phyloP scores from a whole-genome alignment of 2,329 filamentous ascomycete species.

The Diplodia seriata region DNA sequence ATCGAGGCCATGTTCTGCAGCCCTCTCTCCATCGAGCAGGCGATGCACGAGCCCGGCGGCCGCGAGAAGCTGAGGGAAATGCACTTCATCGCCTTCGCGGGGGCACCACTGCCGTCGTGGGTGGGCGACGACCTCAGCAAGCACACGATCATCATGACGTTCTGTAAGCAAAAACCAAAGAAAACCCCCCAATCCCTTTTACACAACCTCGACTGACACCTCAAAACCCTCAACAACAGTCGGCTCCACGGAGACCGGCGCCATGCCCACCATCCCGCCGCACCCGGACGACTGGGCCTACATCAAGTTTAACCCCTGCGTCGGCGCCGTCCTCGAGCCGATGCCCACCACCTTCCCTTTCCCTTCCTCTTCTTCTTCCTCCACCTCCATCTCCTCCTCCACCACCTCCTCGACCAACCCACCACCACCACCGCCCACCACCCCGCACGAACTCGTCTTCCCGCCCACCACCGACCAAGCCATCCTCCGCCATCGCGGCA shows the following conservation, averaged over 20 bases:
- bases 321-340: not conserved
- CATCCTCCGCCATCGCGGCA: not conserved
- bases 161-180: not conserved
- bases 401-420: too few species aligned
- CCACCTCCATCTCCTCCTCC: not conserved
- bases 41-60: not conserved
- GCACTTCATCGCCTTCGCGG: not conserved
- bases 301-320: not conserved
- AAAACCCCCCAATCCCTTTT: too few species aligned
- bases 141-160: not conserved
- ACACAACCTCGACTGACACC: not conserved
- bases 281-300: not conserved
- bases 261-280: not conserved
- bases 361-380: not conserved
- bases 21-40: not conserved
- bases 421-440: not conserved
- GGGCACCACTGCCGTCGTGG: not conserved
- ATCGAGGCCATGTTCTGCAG: not conserved
- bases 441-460: not conserved
- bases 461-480: not conserved
- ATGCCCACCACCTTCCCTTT: not conserved
- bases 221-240: not conserved
- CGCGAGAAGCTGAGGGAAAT: not conserved
- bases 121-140: not conserved
- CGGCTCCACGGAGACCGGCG: conserved; percentile 8